Evolutionary conservation across 169 alveolate genomes (phyloP), one percentile per base, ranked within the genome.

Genomic region (Plasmodium malariae): DNA sequence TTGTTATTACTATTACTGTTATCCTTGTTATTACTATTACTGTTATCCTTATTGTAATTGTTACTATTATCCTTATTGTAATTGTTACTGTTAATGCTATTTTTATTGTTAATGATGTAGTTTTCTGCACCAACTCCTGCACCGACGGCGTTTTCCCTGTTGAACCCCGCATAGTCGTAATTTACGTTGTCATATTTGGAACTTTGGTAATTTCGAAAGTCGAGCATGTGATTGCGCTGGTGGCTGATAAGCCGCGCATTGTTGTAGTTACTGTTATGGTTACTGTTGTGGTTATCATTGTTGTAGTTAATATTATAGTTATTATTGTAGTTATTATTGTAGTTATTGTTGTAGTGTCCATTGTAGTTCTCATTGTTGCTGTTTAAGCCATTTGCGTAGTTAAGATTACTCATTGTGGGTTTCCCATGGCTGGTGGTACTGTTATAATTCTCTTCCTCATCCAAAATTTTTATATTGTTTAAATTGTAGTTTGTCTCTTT

Each of bases 401-500:
- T 43, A 4, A 68, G n/a, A 26, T 40, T 68, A 11, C 9, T 24
- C 24, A 40, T 24, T 7, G 21, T 60, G 71, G 2, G 36, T 12
- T 12, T 73, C 3, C 36, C 17, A 3, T 21, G n/a, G 28, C 43
- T 67, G 28, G 45, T 24, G 17, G 24, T 69, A 14, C 7, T 21
- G 19, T 43, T 45, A 34, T 55, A 17, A 9, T 55, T 57, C 34
- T 83, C 91, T 1, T 67, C 90, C 12, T 83, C 91, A 21, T 83
- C 91, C 24, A 49, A 19, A 11, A 83, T 48, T 19, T 67, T 83
- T 6, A 83, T 83, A 43, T 83, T 83, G 26, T 48, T 83, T 17
- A 83, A 34, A 30, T 83, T 83, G 30, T 48, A 67, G 7, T 48
- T 83, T 7, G 14, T 21, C n/a, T 51, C 49, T 2, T 67, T 67